Evolutionary conservation across 2,329 filamentous ascomycete genomes (phyloP).

Genomic region (Calonectria crousiana): DNA sequence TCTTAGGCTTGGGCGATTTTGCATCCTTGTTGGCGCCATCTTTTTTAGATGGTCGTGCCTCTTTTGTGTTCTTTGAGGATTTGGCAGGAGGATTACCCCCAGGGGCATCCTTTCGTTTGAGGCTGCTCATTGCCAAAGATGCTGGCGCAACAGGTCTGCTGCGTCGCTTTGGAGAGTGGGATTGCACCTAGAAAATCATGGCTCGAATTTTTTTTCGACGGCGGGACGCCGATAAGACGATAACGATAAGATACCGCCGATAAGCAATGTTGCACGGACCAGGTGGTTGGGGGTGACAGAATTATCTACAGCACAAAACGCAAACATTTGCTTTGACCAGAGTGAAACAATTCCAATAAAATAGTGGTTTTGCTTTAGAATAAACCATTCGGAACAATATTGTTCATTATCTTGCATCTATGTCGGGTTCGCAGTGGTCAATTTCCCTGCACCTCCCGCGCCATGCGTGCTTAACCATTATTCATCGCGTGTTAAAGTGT

Average conservation of each 20-base stretch:
- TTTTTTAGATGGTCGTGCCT: constrained; percentile 62
- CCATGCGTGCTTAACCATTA: neutral
- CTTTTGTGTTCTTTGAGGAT: constrained; percentile 59
- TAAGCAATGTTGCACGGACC: neutral
- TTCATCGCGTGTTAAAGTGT: neutral
- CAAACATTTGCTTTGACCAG: neutral
- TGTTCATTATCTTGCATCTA: neutral
- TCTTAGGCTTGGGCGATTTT: constrained; percentile 50
- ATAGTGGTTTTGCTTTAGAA: neutral
- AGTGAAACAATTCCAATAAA: neutral
- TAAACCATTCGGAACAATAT: neutral
- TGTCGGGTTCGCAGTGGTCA: neutral
- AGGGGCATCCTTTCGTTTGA: constrained; percentile 71
- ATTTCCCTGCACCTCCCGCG: neutral
- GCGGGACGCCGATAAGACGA: constrained; percentile 43
- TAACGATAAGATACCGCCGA: constrained; percentile 21
- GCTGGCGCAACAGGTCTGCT: constrained; percentile 44
- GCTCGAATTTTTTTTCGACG: constrained; percentile 49
- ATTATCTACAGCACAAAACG: neutral
- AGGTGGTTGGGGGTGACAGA: constrained; percentile 27
- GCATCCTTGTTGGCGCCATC: constrained; percentile 47
- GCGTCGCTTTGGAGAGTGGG: constrained; percentile 34
- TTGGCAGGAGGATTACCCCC: constrained; percentile 63
- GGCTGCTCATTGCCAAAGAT: constrained; percentile 62
- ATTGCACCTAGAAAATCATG: constrained; percentile 36